A percentile compares a stretch with the other conserved stretches of the same genome.
Conservation (phyloP, 2,329 filamentous ascomycete species). For the Ceratocystis huliohia region DNA sequence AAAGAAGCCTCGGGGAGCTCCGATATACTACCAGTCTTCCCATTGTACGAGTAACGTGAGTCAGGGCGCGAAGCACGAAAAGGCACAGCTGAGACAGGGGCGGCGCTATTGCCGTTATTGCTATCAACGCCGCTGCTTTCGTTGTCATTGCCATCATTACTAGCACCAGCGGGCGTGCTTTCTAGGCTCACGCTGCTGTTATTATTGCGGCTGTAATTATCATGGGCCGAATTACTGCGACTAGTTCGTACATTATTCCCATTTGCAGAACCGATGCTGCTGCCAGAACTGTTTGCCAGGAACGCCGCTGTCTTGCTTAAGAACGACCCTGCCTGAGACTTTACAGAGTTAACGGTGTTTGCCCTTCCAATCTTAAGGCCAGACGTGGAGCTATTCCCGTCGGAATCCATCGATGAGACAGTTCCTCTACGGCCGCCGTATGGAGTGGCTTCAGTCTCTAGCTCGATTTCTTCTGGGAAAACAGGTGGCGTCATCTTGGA, state of each 20-base stretch:
- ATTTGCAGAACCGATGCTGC: constrained; percentile 1
- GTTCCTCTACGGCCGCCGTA: constrained; percentile 19
- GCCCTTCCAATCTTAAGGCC: constrained; percentile 12
- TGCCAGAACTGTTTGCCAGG: constrained; percentile 5
- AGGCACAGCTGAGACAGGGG: not conserved
- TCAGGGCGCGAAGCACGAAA: constrained; percentile 11
- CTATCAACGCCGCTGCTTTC: not conserved
- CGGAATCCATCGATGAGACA: constrained; percentile 20
- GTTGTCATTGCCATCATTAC: not conserved
- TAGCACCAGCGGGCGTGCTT: not conserved
- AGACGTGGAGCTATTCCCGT: constrained; percentile 1
- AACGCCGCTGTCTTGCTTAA: constrained; percentile 16
- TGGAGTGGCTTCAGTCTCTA: constrained; percentile 18
- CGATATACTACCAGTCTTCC: not conserved
- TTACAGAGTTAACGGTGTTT: constrained; percentile 13
- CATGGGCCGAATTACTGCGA: not conserved
- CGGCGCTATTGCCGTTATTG: not conserved
- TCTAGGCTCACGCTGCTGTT: constrained; percentile 23
- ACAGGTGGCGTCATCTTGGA: constrained; percentile 18
- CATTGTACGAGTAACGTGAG: constrained; percentile 6
- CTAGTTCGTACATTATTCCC: constrained; percentile 4
- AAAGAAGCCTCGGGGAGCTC: constrained; percentile 9
- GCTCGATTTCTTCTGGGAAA: constrained; percentile 16
- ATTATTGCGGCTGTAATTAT: constrained; percentile 3
- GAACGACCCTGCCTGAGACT: constrained; percentile 19